Conservation (phyloP, 345 rosid species). For the Erodium maritimum region DNA sequence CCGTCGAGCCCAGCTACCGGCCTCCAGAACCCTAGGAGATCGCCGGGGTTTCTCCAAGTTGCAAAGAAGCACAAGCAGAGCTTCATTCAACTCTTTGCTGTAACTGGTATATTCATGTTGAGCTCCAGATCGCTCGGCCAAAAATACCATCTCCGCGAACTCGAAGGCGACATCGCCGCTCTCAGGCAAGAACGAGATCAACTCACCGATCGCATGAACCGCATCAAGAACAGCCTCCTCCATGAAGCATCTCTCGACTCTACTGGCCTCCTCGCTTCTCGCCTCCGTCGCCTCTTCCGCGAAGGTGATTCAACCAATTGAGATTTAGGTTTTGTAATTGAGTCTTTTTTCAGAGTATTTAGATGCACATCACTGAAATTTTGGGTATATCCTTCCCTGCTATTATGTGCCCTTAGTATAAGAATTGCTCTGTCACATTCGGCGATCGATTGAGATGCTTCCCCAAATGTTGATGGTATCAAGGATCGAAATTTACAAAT, state of each 20-base stretch:
- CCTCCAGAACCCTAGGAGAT: conserved; percentile 21
- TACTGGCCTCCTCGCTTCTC: conserved; percentile 58
- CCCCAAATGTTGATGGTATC: too few relatives aligned
- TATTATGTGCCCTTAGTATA: too few relatives aligned
- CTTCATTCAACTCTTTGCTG: conserved; percentile 63
- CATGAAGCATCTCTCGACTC: conserved; percentile 73
- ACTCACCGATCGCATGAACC: conserved; percentile 41
- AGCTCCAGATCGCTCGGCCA: conserved; percentile 80
- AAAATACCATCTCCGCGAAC: conserved; percentile 71
- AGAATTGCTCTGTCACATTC: too few relatives aligned
- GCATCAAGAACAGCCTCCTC: conserved; percentile 46
- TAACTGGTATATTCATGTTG: conserved; percentile 68
- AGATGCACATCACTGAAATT: too few relatives aligned
- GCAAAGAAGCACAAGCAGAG: conserved; percentile 48
- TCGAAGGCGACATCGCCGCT: conserved; percentile 48
- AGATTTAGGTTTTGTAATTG: not conserved
- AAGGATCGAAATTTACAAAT: too few relatives aligned
- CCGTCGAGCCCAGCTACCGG: conserved; percentile 19
- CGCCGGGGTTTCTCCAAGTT: conserved; percentile 37
- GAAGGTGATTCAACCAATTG: conserved; percentile 20
- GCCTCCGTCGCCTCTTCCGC: conserved; percentile 60
- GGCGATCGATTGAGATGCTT: too few relatives aligned
- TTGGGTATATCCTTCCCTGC: too few relatives aligned
- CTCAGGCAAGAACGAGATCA: conserved; percentile 51
- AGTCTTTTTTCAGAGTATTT: too few relatives aligned